Evolutionary conservation across 2,329 filamentous ascomycete species (phyloP), one percentile per base, ranked within the genome.

Genomic region (Chaetomiaceae sp.): DNA sequence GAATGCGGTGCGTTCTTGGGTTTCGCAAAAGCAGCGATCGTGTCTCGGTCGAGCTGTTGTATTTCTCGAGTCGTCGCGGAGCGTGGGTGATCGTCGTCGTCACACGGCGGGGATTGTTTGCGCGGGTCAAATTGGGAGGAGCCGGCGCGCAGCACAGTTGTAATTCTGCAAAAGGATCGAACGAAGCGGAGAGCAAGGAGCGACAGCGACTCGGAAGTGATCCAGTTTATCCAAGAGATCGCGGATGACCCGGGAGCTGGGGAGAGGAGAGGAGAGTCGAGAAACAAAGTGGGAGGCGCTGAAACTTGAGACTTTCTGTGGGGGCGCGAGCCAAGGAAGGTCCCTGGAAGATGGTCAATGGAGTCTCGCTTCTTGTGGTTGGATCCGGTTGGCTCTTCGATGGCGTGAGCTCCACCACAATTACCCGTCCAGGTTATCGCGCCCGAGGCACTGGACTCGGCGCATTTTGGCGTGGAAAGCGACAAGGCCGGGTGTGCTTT

Each of bases 171-270:
- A 4, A 47, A 43, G 23, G 48, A 51, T 22, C 34, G 53, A 43
- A 44, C 29, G 42, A 40, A 48, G 43, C 17, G 7, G 22, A 40
- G 20, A 11, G n/a, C 38, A 55, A 51, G 15, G 53, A 55, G 37
- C 15, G 53, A 51, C 53, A 23, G 15, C 9, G 38, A 50, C 17
- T 27, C 36, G 6, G 36, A 5, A 34, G 19, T 15, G 38, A 39
- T 39, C 39, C 38, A 31, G 29, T 19, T 44, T 51, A 46, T 37
- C 42, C 33, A 37, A 51, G 23, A 36, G 53, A 55, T 51, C 36
- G 47, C 51, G 42, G 53, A 42, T 49, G 46, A 15, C 23, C 27
- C 22, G 40, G 34, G 53, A 43, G 47, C 31, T 47, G 37, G 47
- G 31, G 20, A 20, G 17, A 11, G 23, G 43, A 46, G 33, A 36